Conservation (phyloP, 257 asterid genomes). For the Solanum pennellii region DNA sequence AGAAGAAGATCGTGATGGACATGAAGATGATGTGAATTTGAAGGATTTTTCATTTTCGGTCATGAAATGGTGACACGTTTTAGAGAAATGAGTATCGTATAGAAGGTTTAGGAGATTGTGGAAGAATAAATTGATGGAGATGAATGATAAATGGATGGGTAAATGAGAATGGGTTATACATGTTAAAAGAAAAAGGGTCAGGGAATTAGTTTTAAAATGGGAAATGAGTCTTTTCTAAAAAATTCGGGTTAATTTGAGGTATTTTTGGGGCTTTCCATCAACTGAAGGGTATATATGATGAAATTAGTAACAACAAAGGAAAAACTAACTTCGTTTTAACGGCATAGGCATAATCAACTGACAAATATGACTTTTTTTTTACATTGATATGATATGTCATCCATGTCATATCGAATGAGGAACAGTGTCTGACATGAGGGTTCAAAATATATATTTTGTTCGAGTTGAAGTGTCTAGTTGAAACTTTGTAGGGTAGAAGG, state of each 20-base stretch:
- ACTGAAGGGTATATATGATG: too few species aligned
- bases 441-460: too few species aligned
- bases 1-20: not conserved
- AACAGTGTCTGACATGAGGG: not conserved
- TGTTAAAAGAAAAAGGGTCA: too few species aligned
- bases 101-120: constrained; percentile 2
- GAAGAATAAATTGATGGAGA: not conserved
- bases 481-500: not conserved
- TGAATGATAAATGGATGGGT: constrained; percentile 11
- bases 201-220: too few species aligned
- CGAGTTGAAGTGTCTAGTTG: not conserved
- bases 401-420: not conserved
- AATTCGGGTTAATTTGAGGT: too few species aligned
- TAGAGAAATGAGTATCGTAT: not conserved
- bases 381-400: not conserved
- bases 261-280: too few species aligned
- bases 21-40: not conserved
- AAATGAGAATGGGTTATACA: too few species aligned
- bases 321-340: too few species aligned
- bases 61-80: not conserved
- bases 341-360: too few species aligned
- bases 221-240: too few species aligned
- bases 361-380: too few species aligned
- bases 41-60: constrained; percentile 1
- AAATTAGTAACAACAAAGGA: too few species aligned